A percentile compares a stretch with the other conserved stretches of the same genome.
phyloP scores from a whole-genome alignment of 192 early-diverging fungal species.

The Coemansia interrupta region DNA sequence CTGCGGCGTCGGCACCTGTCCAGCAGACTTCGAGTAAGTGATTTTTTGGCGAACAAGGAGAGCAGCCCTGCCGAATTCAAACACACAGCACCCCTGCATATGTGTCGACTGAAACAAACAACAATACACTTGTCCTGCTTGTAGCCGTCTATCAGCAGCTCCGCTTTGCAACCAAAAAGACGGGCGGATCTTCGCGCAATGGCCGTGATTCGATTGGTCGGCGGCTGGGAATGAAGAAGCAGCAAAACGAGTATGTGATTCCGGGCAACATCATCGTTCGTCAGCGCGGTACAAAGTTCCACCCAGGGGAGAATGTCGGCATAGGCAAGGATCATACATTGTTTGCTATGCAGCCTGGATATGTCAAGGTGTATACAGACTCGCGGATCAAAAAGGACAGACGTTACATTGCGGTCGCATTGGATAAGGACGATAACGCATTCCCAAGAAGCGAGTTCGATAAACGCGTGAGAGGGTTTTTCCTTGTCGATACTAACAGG shows the following conservation, averaged over 20 bases:
- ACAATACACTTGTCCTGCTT: neutral
- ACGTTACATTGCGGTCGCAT: constrained; percentile 65
- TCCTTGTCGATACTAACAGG: constrained; percentile 56
- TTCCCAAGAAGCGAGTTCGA: constrained; percentile 61
- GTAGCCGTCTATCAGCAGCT: constrained; percentile 53
- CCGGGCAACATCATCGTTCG: constrained; percentile 78
- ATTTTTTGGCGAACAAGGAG: too few species aligned
- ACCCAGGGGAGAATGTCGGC: constrained; percentile 74
- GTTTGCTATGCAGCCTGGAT: constrained; percentile 68
- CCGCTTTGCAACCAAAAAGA: constrained; percentile 74
- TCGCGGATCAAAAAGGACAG: constrained; percentile 58
- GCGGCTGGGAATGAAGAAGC: constrained; percentile 73
- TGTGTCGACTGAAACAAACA: neutral
- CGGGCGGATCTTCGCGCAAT: constrained; percentile 75
- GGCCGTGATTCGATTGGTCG: constrained; percentile 74
- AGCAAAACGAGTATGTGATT: constrained; percentile 62
- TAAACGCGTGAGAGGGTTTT: constrained; percentile 67
- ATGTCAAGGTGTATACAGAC: constrained; percentile 71
- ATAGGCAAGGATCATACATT: constrained; percentile 79
- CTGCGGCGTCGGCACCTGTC: neutral
- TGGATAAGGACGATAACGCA: constrained; percentile 56
- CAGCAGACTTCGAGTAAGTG: constrained; percentile 9
- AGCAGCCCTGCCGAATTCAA: neutral
- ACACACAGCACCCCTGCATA: neutral
- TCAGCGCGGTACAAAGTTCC: constrained; percentile 75